Evolutionary conservation across 2,329 filamentous ascomycete species (phyloP).

Genomic region (Microdochium bolleyi): DNA sequence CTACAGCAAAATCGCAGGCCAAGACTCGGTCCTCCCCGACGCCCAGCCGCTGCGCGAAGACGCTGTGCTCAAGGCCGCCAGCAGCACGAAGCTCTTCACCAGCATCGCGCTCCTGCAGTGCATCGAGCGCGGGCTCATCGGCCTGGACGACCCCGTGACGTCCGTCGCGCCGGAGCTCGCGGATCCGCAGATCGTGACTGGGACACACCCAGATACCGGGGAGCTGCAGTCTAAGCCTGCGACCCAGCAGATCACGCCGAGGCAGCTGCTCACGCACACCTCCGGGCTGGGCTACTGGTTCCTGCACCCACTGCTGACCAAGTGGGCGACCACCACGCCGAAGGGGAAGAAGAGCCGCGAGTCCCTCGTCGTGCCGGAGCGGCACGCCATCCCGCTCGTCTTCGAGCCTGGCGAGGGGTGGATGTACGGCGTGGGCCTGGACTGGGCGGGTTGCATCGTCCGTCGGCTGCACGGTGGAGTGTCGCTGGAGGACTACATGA

Average conservation of each 20-base stretch:
- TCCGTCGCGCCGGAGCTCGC: constrained; percentile 6
- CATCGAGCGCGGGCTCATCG: constrained; percentile 6
- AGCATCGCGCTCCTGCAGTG: constrained; percentile 7
- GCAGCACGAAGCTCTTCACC: constrained; percentile 9
- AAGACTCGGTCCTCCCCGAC: neutral
- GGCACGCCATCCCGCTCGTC: constrained; percentile 26
- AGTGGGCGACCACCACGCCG: constrained; percentile 3
- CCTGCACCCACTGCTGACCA: constrained; percentile 10
- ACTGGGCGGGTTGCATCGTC: constrained; percentile 29
- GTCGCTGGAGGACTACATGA: constrained; percentile 12
- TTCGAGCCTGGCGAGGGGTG: constrained; percentile 35
- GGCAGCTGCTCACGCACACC: constrained; percentile 38
- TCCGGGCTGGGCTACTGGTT: constrained; percentile 33
- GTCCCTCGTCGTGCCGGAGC: constrained; percentile 8
- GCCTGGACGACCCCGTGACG: constrained; percentile 7
- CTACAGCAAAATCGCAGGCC: constrained; percentile 1
- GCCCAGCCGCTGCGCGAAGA: neutral
- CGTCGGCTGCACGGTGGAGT: constrained; percentile 17
- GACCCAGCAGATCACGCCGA: constrained; percentile 28
- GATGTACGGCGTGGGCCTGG: constrained; percentile 30
- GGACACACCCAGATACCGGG: neutral
- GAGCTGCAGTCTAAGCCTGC: neutral
- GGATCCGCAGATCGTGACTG: neutral
- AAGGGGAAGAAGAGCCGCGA: constrained; percentile 1
- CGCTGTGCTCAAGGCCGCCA: constrained; percentile 2